Base-by-base conservation (phyloP, 441 rosid genomes). In the Gossypium schwendimanii region DNA sequence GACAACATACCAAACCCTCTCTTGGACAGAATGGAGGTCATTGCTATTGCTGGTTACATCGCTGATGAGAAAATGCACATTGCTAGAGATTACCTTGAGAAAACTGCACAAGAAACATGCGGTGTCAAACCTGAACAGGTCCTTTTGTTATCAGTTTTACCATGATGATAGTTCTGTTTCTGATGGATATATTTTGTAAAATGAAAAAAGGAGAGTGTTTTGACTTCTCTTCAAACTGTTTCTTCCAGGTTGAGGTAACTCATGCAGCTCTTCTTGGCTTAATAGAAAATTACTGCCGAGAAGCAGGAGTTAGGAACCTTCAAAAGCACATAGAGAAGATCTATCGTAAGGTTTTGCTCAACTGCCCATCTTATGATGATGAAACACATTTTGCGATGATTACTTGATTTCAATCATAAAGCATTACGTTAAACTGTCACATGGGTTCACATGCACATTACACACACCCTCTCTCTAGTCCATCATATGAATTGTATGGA, bases 281-380 rank as follows among this genome's bases (percentile, higher is more conserved):
- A 75, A 89, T 96, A 52, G 99, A 96, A 83, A 93, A 82, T 80
- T 93, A 93, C 81, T 96, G 99, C 80, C 86, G 98, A 85, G 97
- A 96, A 85, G 97, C 99, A 53, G 99, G 98, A 73, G 98, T 96
- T 73, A 75, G 99, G 81, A 96, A 96, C 89, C 99, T 96, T 81
- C 99, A 92, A 79, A 96, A 96, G 82, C 99, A 96, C 33, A 96
- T 96, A 71, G 99, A 96, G 75, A 96, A 96, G 90, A 93, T 96
- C 12, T 93, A 96, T 75, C 98, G 99, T 15, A 96, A 93, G 97
- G 99, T 91, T 74, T 28, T 73, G 86, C 76, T 63, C 59, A 31
- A 45, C 28, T 71, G 18, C 64, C 24, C 64, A 26, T 53, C 24
- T 73, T 58, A 11, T 57, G 20, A 57, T 45, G 24, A 55, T 11